These are phyloP conservation scores for Tuber magnatum DNA, from an alignment of 495 filamentous ascomycete genomes.

Conservation along the genomic window DNA sequence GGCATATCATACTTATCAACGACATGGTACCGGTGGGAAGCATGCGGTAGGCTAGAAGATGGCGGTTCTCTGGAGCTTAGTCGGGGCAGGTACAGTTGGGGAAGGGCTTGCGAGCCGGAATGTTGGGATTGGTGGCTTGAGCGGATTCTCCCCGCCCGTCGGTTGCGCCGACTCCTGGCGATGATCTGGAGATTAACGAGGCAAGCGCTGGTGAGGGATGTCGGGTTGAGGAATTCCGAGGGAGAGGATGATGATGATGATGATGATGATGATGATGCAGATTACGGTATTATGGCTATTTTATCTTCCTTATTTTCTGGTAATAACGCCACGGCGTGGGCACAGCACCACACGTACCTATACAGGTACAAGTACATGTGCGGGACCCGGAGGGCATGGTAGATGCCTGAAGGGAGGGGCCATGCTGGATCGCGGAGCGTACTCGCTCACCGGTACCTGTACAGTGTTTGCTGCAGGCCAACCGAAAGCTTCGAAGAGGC, in stretches of 20 bases:
- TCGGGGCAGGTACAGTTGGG: slow-evolving; percentile 15
- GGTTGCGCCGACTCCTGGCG: slow-evolving; percentile 22
- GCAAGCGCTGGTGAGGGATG: slow-evolving; percentile 21
- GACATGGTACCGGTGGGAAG: neutral
- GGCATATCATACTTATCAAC: neutral
- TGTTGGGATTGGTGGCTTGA: slow-evolving; percentile 37
- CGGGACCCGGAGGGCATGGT: neutral
- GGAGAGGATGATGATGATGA: slow-evolving; percentile 14
- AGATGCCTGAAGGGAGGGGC: neutral
- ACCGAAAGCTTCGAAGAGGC: slow-evolving; percentile 23
- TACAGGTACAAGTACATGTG: neutral
- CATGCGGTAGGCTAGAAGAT: neutral
- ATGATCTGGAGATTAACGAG: slow-evolving; percentile 18
- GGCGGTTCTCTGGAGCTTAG: slow-evolving; percentile 10
- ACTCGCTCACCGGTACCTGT: neutral
- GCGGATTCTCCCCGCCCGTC: slow-evolving; percentile 29
- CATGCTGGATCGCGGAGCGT: neutral
- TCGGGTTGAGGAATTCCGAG: slow-evolving; percentile 17
- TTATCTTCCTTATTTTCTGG: neutral
- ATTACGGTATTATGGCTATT: slow-evolving; percentile 11
- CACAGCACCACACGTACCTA: neutral
- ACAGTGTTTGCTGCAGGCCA: neutral
- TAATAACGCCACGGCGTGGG: neutral
- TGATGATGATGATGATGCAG: slow-evolving; percentile 11
- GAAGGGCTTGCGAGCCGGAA: slow-evolving; percentile 31